Percentiles rank a stretch among this genome's conserved stretches.
Evolutionary conservation across 2,329 filamentous ascomycete genomes (phyloP).

Genomic region (Pezicula rhizophila): DNA sequence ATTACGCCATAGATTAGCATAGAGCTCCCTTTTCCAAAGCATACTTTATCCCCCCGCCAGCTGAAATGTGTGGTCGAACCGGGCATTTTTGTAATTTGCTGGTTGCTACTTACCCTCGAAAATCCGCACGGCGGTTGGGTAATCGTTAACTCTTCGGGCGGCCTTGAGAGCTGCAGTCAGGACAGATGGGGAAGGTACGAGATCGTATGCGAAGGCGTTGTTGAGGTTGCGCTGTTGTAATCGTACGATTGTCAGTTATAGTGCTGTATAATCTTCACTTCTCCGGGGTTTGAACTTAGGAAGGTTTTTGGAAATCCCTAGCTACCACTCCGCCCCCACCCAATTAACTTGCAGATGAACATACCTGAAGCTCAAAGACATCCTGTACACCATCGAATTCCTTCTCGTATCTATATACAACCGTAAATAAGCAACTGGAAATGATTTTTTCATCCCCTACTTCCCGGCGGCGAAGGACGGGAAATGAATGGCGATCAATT

Average conservation of each 20-base stretch:
- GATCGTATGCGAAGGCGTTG: constrained; percentile 99
- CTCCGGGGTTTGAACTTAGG: not conserved
- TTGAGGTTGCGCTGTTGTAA: constrained; percentile 77
- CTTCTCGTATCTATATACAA: constrained; percentile 81
- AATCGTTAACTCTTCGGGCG: constrained; percentile 95
- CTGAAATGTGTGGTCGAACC: not conserved
- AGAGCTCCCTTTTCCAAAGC: not conserved
- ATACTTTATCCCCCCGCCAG: not conserved
- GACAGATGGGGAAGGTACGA: constrained; percentile 90
- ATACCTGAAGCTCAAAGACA: constrained; percentile 98
- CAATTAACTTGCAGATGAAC: constrained; percentile 23
- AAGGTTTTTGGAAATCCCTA: not conserved
- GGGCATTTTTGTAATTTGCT: not conserved
- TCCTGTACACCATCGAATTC: constrained; percentile 97
- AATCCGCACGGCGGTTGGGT: constrained; percentile 93
- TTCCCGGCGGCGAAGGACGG: constrained; percentile 16
- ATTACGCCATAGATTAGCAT: constrained; percentile 6
- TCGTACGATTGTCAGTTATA: not conserved
- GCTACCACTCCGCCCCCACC: constrained; percentile 20
- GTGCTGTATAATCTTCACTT: constrained; percentile 4
- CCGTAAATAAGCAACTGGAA: constrained; percentile 30
- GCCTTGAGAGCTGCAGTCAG: constrained; percentile 87
- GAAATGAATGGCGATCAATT: constrained; percentile 9
- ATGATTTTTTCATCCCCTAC: constrained; percentile 13
- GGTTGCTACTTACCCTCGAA: constrained; percentile 74